Percentiles rank a stretch among this genome's conserved stretches.
Conservation (phyloP, 2,329 filamentous ascomycete genomes). For the Hymenoscyphus albidus region DNA sequence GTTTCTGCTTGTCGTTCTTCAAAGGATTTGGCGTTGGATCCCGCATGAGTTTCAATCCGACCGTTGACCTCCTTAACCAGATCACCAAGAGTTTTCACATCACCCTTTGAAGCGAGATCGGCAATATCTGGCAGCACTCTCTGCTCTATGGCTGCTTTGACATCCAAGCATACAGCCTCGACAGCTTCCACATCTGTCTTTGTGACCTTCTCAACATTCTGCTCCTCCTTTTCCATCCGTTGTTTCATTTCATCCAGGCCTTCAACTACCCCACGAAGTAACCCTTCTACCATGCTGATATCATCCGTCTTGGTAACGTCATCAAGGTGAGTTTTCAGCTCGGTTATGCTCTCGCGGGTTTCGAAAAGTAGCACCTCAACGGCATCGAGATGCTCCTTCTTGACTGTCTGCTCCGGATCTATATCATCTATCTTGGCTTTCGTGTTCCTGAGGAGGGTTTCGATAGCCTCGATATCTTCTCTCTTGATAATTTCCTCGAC, state of each 20-base stretch:
- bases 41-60: constrained; percentile 62
- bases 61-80: constrained; percentile 70
- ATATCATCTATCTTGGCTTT: constrained; percentile 86
- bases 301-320: constrained; percentile 74
- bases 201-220: constrained; percentile 57
- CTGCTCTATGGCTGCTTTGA: constrained; percentile 74
- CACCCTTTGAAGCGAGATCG: constrained; percentile 69
- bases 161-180: constrained; percentile 76
- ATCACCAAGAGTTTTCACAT: constrained; percentile 66
- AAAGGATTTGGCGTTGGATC: constrained; percentile 72
- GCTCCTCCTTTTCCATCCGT: constrained; percentile 41
- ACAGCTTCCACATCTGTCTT: constrained; percentile 82
- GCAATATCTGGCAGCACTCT: constrained; percentile 69
- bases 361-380: constrained; percentile 60
- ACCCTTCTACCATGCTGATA: constrained; percentile 68
- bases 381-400: constrained; percentile 58
- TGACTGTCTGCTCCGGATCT: constrained; percentile 66
- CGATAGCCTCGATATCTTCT: constrained; percentile 86
- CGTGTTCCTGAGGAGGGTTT: constrained; percentile 83
- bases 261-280: constrained; percentile 73
- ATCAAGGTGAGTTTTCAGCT: constrained; percentile 64
- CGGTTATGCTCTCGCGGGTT: constrained; percentile 67
- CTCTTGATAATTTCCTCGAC: constrained; percentile 57
- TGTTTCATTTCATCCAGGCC: constrained; percentile 69
- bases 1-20: constrained; percentile 84